Percentiles rank a stretch among this genome's conserved stretches.
These are phyloP conservation scores for Aureobasidium sp. DNA, from an alignment of 2,329 filamentous ascomycete species.

Conservation along the genomic window DNA sequence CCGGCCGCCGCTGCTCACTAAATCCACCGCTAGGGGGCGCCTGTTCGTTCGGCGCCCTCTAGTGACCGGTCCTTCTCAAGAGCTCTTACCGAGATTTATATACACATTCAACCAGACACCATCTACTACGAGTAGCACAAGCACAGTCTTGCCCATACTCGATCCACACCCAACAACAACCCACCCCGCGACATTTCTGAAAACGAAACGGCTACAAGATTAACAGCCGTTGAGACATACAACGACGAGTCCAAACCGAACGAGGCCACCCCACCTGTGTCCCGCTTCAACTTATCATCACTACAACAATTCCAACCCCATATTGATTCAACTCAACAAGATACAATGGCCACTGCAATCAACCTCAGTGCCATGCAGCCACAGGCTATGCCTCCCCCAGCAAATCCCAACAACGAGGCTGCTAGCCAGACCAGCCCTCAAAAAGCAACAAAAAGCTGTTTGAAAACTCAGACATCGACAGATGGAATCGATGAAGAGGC, in stretches of 20 bases:
- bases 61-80: slow-evolving; percentile 23
- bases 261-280: background rate
- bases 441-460: slow-evolving; percentile 2
- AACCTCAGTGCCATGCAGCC: background rate
- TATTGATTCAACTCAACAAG: slow-evolving; percentile 5
- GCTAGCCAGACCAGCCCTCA: slow-evolving; percentile 17
- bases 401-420: background rate
- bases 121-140: slow-evolving; percentile 8
- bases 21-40: slow-evolving; percentile 27
- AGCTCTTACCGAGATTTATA: slow-evolving; percentile 27
- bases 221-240: slow-evolving; percentile 9
- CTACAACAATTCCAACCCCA: background rate
- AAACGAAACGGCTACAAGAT: background rate
- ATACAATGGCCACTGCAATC: slow-evolving; percentile 11
- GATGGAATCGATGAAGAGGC: slow-evolving; percentile 11
- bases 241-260: slow-evolving; percentile 9
- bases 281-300: background rate
- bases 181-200: background rate
- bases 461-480: slow-evolving; percentile 1
- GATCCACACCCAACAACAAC: background rate
- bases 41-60: slow-evolving; percentile 24
- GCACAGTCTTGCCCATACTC: slow-evolving; percentile 4
- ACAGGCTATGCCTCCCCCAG: slow-evolving; percentile 1
- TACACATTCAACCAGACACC: slow-evolving; percentile 23
- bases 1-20: slow-evolving; percentile 31